Percentiles rank a stretch among this genome's conserved stretches.
These are phyloP conservation scores for Clonostachys byssicola DNA, from an alignment of 2,329 filamentous ascomycete species.

Conservation along the genomic window DNA sequence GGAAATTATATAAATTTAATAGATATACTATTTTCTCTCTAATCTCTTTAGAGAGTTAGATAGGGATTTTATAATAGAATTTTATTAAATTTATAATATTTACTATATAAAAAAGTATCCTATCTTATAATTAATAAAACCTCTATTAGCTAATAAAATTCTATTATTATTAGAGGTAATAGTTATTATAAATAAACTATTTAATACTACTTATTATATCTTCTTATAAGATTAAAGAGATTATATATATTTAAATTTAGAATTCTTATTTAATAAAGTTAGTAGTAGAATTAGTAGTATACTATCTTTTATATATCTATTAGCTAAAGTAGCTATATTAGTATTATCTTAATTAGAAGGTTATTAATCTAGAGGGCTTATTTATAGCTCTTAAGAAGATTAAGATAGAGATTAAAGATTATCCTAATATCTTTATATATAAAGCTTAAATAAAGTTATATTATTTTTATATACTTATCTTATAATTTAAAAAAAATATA, in stretches of 20 bases:
- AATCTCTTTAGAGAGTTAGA: not conserved
- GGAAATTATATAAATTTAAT: not conserved
- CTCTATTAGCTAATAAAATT: not conserved
- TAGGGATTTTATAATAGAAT: not conserved
- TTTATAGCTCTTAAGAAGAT: not conserved
- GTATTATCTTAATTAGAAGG: not conserved
- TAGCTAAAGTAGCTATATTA: not conserved
- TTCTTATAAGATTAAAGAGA: not conserved
- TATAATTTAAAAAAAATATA: not conserved
- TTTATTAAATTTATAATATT: not conserved
- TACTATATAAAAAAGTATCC: not conserved
- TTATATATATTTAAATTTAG: not conserved
- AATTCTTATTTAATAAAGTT: not conserved
- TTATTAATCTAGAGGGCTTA: not conserved
- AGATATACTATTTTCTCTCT: not conserved
- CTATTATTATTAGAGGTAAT: not conserved
- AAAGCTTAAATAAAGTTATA: not conserved
- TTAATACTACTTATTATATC: not conserved
- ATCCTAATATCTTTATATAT: not conserved
- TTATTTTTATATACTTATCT: not conserved
- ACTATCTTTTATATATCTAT: constrained; percentile 1
- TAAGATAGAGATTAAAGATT: not conserved
- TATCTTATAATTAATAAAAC: not conserved
- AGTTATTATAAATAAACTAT: not conserved
- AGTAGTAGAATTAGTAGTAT: not conserved